Base-by-base conservation (phyloP, 116 monocot genomes). In the Cymodocea nodosa region DNA sequence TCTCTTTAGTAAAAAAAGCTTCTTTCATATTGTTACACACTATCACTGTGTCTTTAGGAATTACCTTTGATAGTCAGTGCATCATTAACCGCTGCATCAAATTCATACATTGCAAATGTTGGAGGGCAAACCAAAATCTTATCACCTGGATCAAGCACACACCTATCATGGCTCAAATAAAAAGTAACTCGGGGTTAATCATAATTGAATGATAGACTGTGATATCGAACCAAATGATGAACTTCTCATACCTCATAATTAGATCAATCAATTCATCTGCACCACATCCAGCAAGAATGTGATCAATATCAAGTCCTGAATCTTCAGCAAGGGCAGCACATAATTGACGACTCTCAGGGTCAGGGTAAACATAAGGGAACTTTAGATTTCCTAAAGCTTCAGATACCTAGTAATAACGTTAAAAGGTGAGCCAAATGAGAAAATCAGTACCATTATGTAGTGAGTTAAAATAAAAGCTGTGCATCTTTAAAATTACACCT, bases 71-170 rank as follows among this genome's bases (percentile, higher is more conserved):
- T 81, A 20, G 89, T 84, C 17, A 80, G 59, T 56, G 97, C 97
- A 12, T 88, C 92, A 81, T 98, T 98, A 4, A 98, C 92, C 15
- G 88, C 83, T 53, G 97, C 97, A 79, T 98, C 97, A 81, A 98
- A 98, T 72, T 88, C 97, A 82, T 98, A 98, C 97, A 98, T 98
- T 30, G 97, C 84, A 80, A 98, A 98, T 75, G 97, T 98, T 65
- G 97, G 97, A 67, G 97, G 97, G 51, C 97, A 98, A 50, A 91
- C 97, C 30, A 98, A 65, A 76, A 98, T 98, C 59, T 88, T 91
- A 52, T 98, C 97, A 66, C 92, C 88, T 68, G 86, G 97, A 71
- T 98, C 97, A 78, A 98, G 91, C 18, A 92, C 92, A 76, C 97
- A 98, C 81, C 97, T 98, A 74, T 35, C 16, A 23, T 22, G 75